Conservation (phyloP, 768 basidiomycete genomes). For the Candolleomyces eurysporus region DNA sequence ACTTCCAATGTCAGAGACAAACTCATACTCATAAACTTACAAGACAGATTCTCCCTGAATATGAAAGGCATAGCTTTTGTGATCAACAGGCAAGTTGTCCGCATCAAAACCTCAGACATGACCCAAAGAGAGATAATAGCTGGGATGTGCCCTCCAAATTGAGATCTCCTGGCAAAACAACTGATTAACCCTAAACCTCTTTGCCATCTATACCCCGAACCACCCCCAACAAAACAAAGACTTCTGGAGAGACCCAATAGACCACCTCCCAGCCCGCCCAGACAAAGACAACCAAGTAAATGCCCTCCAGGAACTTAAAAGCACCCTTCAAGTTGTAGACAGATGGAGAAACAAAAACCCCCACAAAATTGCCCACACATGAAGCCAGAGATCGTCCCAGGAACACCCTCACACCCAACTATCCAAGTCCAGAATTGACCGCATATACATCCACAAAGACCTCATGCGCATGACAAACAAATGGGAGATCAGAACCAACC, state of each 20-base stretch:
- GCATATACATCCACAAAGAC: not conserved
- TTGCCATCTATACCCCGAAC: constrained; percentile 37
- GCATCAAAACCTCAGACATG: constrained; percentile 3
- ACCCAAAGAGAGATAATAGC: too few species aligned
- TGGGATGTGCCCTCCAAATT: constrained; percentile 22
- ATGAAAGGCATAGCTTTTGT: constrained; percentile 31
- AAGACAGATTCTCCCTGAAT: constrained; percentile 13
- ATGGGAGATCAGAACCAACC: not conserved
- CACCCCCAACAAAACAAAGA: constrained; percentile 17
- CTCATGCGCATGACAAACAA: not conserved
- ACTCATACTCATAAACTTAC: constrained; percentile 14
- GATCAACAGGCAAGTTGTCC: constrained; percentile 24
- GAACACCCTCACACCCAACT: too few species aligned
- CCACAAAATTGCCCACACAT: constrained; percentile 22
- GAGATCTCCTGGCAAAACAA: constrained; percentile 15
- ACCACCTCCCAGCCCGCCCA: constrained; percentile 24
- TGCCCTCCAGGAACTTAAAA: constrained; percentile 22
- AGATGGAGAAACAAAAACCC: constrained; percentile 31
- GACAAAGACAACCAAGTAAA: constrained; percentile 2
- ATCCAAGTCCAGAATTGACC: not conserved
- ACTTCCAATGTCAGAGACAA: too few species aligned
- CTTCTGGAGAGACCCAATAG: constrained; percentile 36
- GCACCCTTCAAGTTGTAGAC: constrained; percentile 18
- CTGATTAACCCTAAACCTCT: constrained; percentile 14
- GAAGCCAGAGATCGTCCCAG: constrained; percentile 5